Conservation (phyloP, 2,329 filamentous ascomycete genomes). For the Monilinia fructigena region DNA sequence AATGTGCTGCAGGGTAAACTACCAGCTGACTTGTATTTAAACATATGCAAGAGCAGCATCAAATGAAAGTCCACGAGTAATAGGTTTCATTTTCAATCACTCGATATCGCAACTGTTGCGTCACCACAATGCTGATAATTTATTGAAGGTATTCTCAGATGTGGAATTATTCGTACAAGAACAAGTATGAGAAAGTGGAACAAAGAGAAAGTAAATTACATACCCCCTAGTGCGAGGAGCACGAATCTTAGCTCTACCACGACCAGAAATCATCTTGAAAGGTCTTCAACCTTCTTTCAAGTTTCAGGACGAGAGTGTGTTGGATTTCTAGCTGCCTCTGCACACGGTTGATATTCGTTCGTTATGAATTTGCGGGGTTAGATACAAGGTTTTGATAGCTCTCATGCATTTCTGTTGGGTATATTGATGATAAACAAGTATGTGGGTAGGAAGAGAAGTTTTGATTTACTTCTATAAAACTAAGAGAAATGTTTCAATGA, state of each 20-base stretch:
- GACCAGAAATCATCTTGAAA: constrained; percentile 49
- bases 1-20: not conserved
- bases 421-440: not conserved
- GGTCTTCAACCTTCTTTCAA: not conserved
- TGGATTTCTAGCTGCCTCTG: not conserved
- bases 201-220: constrained; percentile 39
- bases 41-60: constrained; percentile 9
- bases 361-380: constrained; percentile 8
- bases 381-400: constrained; percentile 19
- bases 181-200: constrained; percentile 6
- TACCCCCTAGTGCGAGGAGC: constrained; percentile 59
- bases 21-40: constrained; percentile 14
- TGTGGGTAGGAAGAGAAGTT: not conserved
- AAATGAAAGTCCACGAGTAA: not conserved
- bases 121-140: not conserved
- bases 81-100: constrained; percentile 3
- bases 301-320: not conserved
- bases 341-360: not conserved
- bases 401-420: not conserved
- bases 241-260: constrained; percentile 60
- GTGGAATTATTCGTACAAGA: not conserved
- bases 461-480: not conserved
- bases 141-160: not conserved
- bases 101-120: not conserved
- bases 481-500: not conserved